Conservation (phyloP, 2,329 filamentous ascomycete genomes). For the Coniella vitis region DNA sequence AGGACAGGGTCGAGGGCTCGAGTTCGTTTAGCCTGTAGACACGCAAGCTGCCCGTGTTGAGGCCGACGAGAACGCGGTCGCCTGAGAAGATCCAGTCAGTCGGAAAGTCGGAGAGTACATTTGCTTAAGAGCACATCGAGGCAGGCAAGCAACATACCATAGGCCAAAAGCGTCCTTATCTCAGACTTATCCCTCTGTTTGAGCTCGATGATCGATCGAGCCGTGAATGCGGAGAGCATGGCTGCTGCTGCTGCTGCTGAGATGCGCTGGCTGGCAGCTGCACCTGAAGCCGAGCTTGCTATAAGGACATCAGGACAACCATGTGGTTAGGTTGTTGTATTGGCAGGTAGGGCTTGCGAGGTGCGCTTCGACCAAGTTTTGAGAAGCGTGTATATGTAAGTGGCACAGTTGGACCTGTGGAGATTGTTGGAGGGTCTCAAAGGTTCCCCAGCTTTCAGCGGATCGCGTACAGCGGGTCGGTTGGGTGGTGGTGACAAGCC, state of each 20-base stretch:
- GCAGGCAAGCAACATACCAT: slow-evolving; percentile 49
- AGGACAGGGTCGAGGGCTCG: slow-evolving; percentile 27
- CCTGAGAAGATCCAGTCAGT: slow-evolving; percentile 39
- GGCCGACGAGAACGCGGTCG: slow-evolving; percentile 83
- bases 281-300: slow-evolving; percentile 2
- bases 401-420: not conserved
- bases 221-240: slow-evolving; percentile 97
- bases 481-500: too few species aligned
- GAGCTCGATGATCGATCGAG: slow-evolving; percentile 94
- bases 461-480: slow-evolving; percentile 2
- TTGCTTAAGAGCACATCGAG: not conserved
- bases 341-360: too few species aligned
- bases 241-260: slow-evolving; percentile 35
- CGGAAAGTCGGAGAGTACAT: too few species aligned
- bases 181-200: slow-evolving; percentile 91
- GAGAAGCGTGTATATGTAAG: slow-evolving; percentile 12
- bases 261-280: slow-evolving; percentile 15
- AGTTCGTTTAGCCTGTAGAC: slow-evolving; percentile 85
- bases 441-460: not conserved
- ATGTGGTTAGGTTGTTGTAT: not conserved
- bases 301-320: slow-evolving; percentile 14
- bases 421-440: not conserved
- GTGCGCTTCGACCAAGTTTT: too few species aligned
- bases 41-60: slow-evolving; percentile 81
- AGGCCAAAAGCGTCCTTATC: slow-evolving; percentile 91